phyloP scores from a whole-genome alignment of 305 asterid species.

The Solanum aculeatissimum region DNA sequence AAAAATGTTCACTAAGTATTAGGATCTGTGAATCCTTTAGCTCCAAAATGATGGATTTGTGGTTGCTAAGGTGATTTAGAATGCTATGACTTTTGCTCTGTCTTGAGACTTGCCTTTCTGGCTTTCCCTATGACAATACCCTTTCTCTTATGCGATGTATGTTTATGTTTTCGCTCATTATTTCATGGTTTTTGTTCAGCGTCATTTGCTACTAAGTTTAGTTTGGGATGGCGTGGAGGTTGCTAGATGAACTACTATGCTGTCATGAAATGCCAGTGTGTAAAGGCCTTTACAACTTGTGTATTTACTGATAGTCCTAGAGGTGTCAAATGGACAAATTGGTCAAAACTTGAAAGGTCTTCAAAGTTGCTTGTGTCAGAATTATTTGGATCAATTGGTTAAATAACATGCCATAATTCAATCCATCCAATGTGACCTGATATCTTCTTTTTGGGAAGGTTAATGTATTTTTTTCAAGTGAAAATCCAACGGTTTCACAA shows the following conservation, averaged over 20 bases:
- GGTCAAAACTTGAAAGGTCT: not conserved
- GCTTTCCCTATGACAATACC: not conserved
- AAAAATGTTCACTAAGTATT: not conserved
- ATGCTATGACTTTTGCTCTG: not conserved
- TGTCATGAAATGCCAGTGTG: not conserved
- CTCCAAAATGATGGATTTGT: not conserved
- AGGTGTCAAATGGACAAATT: not conserved
- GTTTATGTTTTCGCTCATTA: not conserved
- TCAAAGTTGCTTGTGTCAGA: not conserved
- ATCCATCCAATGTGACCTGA: not conserved
- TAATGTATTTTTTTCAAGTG: not conserved
- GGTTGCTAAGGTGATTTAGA: slow-evolving; percentile 7
- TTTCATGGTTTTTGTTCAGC: not conserved
- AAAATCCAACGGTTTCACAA: not conserved
- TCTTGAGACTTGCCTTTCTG: not conserved
- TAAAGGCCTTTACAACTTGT: not conserved
- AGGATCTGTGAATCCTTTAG: slow-evolving; percentile 4
- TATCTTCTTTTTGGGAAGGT: not conserved
- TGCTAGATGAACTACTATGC: not conserved
- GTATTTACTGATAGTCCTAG: not conserved
- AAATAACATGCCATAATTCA: not conserved
- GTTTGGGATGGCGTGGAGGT: not conserved
- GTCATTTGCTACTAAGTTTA: not conserved
- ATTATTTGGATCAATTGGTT: not conserved
- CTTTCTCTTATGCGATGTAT: not conserved